These are phyloP conservation scores for Eucalyptus cladocalyx DNA, from an alignment of 345 rosid genomes.

Conservation along the genomic window DNA sequence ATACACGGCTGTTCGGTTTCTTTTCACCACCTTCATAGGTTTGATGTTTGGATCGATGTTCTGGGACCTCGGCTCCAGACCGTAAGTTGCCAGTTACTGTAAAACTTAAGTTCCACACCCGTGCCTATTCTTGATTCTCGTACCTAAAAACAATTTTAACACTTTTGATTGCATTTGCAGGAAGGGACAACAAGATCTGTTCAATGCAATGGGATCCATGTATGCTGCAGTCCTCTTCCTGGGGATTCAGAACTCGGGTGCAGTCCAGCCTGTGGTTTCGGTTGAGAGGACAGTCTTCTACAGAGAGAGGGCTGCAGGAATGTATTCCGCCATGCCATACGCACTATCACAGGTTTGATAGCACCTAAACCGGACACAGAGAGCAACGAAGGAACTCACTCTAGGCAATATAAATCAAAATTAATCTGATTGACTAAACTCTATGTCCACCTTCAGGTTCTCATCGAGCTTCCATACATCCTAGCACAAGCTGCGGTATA, in stretches of 20 bases:
- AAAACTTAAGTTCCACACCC: background rate
- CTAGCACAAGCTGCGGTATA: constrained; percentile 15
- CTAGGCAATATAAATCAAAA: background rate
- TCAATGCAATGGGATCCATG: constrained; percentile 74
- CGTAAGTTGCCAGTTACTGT: constrained; percentile 12
- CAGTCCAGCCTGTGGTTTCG: constrained; percentile 66
- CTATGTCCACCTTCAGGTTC: constrained; percentile 5
- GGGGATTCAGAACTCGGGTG: constrained; percentile 39
- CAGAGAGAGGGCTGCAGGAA: constrained; percentile 74
- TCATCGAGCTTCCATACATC: constrained; percentile 29
- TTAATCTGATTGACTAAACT: background rate
- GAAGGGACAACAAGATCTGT: constrained; percentile 27
- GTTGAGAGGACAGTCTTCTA: constrained; percentile 71
- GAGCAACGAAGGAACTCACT: background rate
- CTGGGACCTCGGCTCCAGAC: constrained; percentile 61
- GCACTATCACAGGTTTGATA: constrained; percentile 20
- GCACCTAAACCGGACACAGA: background rate
- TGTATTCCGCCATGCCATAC: constrained; percentile 73
- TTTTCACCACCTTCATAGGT: constrained; percentile 43
- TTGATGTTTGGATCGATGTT: constrained; percentile 59
- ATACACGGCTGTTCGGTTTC: constrained; percentile 57
- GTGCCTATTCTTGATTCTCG: background rate
- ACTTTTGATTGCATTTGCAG: constrained; percentile 1
- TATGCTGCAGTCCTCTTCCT: constrained; percentile 58
- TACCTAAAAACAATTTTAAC: background rate